A percentile compares a stretch with the other conserved stretches of the same genome.
Conservation (phyloP, 2,329 filamentous ascomycete genomes). For the Colletotrichum cordylinicola region DNA sequence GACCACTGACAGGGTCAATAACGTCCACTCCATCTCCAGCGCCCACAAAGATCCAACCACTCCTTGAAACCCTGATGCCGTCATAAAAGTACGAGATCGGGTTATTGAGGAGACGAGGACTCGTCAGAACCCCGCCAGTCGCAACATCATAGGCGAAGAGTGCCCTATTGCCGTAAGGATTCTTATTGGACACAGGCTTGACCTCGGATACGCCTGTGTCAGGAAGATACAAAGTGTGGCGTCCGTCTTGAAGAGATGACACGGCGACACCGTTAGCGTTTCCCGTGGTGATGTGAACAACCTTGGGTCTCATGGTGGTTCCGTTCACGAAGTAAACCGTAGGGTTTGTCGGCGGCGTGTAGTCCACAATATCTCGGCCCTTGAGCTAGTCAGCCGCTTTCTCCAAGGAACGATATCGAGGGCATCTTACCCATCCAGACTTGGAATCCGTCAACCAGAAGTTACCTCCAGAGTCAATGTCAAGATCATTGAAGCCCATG, state of each 20-base stretch:
- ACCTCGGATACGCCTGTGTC: neutral
- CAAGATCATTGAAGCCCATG: neutral
- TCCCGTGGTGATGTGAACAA: neutral
- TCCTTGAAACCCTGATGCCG: neutral
- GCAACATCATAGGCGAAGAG: neutral
- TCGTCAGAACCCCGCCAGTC: neutral
- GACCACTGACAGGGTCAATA: neutral
- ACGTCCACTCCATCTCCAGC: neutral
- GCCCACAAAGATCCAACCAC: neutral
- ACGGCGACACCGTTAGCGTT: neutral
- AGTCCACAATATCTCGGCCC: neutral
- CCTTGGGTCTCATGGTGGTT: neutral
- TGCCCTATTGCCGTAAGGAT: neutral
- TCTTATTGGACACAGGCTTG: neutral
- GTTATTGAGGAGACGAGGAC: neutral
- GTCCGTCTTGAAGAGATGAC: neutral
- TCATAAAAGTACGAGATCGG: constrained; percentile 2
- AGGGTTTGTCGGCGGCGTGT: neutral
- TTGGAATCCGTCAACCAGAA: neutral
- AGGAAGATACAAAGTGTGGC: neutral
- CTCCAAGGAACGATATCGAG: rapidly evolving
- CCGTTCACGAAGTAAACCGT: neutral
- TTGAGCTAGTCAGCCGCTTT: neutral
- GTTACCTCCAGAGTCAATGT: neutral
- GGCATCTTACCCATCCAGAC: neutral